phyloP scores from a whole-genome alignment of 257 asterid genomes.

The Dorcoceras hygrometricum region DNA sequence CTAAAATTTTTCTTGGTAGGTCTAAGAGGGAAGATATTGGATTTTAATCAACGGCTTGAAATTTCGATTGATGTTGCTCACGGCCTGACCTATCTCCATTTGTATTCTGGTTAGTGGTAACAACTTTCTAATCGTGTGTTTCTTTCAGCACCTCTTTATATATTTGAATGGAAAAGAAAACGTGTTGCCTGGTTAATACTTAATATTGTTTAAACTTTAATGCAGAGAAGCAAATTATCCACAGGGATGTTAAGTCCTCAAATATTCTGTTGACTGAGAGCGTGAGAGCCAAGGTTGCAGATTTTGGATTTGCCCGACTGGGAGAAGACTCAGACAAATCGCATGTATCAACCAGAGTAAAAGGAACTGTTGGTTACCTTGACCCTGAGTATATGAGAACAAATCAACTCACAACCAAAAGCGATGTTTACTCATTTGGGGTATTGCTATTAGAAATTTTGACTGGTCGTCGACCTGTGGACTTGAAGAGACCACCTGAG shows the following conservation, averaged over 20 bases:
- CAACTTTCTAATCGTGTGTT: constrained; percentile 18
- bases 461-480: constrained; percentile 96
- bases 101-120: constrained; percentile 94
- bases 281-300: constrained; percentile 92
- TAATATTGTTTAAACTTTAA: constrained; percentile 13
- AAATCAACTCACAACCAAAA: constrained; percentile 74
- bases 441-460: constrained; percentile 73
- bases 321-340: constrained; percentile 85
- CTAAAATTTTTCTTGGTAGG: constrained; percentile 50
- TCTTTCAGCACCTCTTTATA: constrained; percentile 19
- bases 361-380: constrained; percentile 95
- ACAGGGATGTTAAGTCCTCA: constrained; percentile 96
- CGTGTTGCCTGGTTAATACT: background rate
- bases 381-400: constrained; percentile 98
- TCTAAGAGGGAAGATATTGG: constrained; percentile 69
- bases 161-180: background rate
- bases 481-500: constrained; percentile 56
- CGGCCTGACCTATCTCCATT: constrained; percentile 90
- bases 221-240: constrained; percentile 96
- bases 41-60: constrained; percentile 90
- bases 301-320: constrained; percentile 87
- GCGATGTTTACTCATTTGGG: constrained; percentile 96
- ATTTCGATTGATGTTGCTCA: constrained; percentile 90
- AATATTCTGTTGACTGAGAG: constrained; percentile 90
- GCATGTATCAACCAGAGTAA: constrained; percentile 83